Evolutionary conservation across 371 early-diverging fungal species (phyloP).

Genomic region (Apophysomyces trapeziformis): DNA sequence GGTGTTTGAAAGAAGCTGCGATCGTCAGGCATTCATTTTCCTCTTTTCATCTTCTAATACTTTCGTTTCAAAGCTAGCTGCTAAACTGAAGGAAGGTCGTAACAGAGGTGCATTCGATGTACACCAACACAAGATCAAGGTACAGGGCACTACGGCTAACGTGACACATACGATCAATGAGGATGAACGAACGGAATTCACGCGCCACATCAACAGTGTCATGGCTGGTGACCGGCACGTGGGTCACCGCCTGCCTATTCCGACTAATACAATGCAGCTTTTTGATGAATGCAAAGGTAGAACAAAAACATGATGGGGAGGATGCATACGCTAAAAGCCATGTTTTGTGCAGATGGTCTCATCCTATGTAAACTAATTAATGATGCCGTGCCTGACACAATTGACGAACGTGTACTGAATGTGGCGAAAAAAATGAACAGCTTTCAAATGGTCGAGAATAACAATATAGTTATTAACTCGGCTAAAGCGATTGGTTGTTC

Average conservation of each 20-base stretch:
- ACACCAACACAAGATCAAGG: conserved; percentile 76
- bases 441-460: conserved; percentile 95
- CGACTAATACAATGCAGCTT: conserved; percentile 85
- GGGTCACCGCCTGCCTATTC: conserved; percentile 82
- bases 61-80: conserved; percentile 50
- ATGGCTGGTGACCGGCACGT: conserved; percentile 79
- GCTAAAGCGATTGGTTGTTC: conserved; percentile 95
- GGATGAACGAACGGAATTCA: conserved; percentile 92
- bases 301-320: neutral
- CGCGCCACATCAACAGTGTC: conserved; percentile 85
- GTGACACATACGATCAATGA: conserved; percentile 93
- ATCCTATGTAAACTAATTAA: conserved; percentile 93
- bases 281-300: conserved; percentile 85
- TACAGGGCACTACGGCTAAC: conserved; percentile 79
- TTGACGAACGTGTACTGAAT: conserved; percentile 95
- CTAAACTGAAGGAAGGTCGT: conserved; percentile 62
- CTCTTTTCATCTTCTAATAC: neutral
- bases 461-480: conserved; percentile 93
- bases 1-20: conserved; percentile 9
- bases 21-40: neutral
- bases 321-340: neutral
- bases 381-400: conserved; percentile 88
- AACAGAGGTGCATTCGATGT: conserved; percentile 54
- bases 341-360: conserved; percentile 71
- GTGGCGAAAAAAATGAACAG: conserved; percentile 72